Conservation (phyloP, 148 eudicot genomes). For the Rhododendron molle region DNA sequence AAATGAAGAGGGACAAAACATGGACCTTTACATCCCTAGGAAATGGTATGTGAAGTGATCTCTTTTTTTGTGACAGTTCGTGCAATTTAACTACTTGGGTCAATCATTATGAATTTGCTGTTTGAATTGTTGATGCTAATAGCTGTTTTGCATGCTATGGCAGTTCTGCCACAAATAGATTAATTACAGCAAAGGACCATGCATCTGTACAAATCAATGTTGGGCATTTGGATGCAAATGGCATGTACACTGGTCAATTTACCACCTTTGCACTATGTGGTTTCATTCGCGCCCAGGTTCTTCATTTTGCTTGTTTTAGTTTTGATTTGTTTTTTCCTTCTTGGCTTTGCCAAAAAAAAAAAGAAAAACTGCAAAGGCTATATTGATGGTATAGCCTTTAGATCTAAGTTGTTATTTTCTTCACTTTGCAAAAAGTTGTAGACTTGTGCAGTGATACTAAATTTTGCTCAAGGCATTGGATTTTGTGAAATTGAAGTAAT, state of each 20-base stretch:
- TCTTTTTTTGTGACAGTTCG: no score
- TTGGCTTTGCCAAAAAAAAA: no score
- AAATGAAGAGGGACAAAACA: constrained; percentile 60
- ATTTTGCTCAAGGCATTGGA: neutral
- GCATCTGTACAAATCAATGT: constrained; percentile 29
- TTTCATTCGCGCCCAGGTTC: constrained; percentile 34
- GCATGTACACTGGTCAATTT: constrained; percentile 23
- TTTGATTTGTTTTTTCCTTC: neutral
- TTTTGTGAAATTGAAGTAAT: neutral
- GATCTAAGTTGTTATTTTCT: neutral
- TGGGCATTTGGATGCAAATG: constrained; percentile 42
- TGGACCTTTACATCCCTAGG: constrained; percentile 67
- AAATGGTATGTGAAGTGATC: constrained; percentile 36
- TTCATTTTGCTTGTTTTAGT: neutral
- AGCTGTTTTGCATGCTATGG: neutral
- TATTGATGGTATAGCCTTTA: no score
- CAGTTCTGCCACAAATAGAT: constrained; percentile 39
- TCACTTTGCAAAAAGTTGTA: neutral
- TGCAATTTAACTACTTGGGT: no score
- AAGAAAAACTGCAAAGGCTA: neutral
- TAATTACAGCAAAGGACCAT: constrained; percentile 18
- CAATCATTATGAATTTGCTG: neutral
- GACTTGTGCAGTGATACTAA: neutral
- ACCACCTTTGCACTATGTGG: constrained; percentile 38
- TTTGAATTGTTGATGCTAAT: neutral